These are phyloP conservation scores for Mycena maculata DNA, from an alignment of 768 basidiomycete genomes.

Conservation along the genomic window DNA sequence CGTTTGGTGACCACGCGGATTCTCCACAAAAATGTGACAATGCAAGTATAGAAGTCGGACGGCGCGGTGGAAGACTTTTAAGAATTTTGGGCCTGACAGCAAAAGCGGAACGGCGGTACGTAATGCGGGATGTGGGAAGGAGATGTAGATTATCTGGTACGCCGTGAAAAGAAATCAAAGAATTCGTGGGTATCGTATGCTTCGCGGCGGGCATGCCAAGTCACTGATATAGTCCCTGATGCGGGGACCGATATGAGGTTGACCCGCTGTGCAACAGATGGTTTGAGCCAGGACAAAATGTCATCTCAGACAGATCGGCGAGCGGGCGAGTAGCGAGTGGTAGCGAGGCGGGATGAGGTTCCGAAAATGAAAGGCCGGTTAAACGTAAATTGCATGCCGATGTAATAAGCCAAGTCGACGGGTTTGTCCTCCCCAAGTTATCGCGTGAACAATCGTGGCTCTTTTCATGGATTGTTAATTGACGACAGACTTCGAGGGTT, in stretches of 20 bases:
- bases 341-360: slow-evolving; percentile 16
- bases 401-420: slow-evolving; percentile 17
- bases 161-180: slow-evolving; percentile 22
- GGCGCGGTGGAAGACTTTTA: slow-evolving; percentile 22
- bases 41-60: slow-evolving; percentile 15
- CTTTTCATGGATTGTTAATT: slow-evolving; percentile 26
- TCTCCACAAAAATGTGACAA: background rate
- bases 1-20: no score
- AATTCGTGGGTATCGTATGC: slow-evolving; percentile 6
- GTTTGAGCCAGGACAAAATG: background rate
- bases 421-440: slow-evolving; percentile 20
- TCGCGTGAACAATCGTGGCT: slow-evolving; percentile 22
- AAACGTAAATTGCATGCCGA: slow-evolving; percentile 14
- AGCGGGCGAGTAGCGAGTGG: slow-evolving; percentile 4
- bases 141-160: background rate
- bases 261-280: background rate
- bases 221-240: background rate
- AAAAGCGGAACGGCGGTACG: slow-evolving; percentile 23
- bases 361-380: slow-evolving; percentile 21
- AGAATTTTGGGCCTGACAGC: background rate
- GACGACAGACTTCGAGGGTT: slow-evolving; percentile 15
- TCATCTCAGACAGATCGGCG: slow-evolving; percentile 26
- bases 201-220: background rate
- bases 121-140: slow-evolving; percentile 12
- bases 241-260: background rate